Percentiles rank a stretch among this genome's conserved stretches.
Evolutionary conservation across 2,329 filamentous ascomycete species (phyloP).

Genomic region (Gremmenia infestans): DNA sequence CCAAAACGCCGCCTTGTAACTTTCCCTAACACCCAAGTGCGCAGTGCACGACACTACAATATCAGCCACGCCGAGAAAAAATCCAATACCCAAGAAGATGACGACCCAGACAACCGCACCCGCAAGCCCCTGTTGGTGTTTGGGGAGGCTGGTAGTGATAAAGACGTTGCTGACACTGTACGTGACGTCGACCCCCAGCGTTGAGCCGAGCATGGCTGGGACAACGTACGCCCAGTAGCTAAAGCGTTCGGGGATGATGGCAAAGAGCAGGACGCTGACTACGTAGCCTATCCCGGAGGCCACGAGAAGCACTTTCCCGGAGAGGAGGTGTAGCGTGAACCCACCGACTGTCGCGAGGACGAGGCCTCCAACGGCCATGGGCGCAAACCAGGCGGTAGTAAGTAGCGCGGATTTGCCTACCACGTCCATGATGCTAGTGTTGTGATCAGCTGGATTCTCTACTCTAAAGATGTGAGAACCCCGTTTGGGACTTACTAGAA

Average conservation of each 20-base stretch:
- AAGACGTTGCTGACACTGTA: conserved; percentile 71
- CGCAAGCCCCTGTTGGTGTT: conserved; percentile 60
- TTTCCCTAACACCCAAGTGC: conserved; percentile 38
- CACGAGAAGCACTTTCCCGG: conserved; percentile 44
- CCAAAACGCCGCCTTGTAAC: conserved; percentile 61
- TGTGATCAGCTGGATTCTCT: not conserved
- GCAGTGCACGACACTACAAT: conserved; percentile 47
- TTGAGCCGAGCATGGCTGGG: conserved; percentile 55
- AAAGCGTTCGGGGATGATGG: conserved; percentile 46
- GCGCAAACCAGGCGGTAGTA: conserved; percentile 61
- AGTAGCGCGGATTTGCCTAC: conserved; percentile 46
- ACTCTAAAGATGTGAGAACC: not conserved
- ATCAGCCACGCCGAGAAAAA: conserved; percentile 64
- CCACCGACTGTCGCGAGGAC: conserved; percentile 55
- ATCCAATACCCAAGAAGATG: conserved; percentile 62
- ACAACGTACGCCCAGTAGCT: conserved; percentile 63
- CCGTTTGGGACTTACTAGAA: conserved; percentile 34
- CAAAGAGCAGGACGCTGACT: conserved; percentile 45
- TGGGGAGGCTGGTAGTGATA: conserved; percentile 64
- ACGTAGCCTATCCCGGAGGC: conserved; percentile 46
- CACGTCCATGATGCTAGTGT: conserved; percentile 29
- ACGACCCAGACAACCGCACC: conserved; percentile 62
- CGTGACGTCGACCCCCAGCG: conserved; percentile 55
- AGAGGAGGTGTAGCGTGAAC: conserved; percentile 44
- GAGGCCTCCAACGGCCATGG: conserved; percentile 59